phyloP scores from a whole-genome alignment of 2,329 filamentous ascomycete genomes.

The Arachnomyces sp. region DNA sequence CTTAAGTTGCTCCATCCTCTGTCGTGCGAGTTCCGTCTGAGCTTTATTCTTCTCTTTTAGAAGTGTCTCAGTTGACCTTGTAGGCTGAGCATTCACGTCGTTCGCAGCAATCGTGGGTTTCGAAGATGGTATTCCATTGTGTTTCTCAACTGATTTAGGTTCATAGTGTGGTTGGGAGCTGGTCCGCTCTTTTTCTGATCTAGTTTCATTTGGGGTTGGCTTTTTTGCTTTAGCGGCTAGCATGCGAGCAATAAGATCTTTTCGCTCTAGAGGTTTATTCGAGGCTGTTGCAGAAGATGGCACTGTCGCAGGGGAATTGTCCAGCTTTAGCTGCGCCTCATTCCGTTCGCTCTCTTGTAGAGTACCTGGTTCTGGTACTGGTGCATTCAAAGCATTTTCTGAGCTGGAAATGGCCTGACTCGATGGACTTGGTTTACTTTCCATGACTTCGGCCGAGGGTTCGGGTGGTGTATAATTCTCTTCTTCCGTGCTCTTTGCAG shows the following conservation, averaged over 20 bases:
- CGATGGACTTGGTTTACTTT: background rate
- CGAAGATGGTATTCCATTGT: too few species aligned
- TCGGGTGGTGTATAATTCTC: too few species aligned
- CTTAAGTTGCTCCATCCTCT: conserved; percentile 70
- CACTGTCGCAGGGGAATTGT: background rate
- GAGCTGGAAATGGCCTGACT: background rate
- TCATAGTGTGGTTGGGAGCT: too few species aligned
- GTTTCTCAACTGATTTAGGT: too few species aligned
- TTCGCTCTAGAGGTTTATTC: conserved; percentile 54
- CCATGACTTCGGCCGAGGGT: too few species aligned
- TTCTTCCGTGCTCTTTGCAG: too few species aligned
- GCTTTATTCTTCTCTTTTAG: conserved; percentile 48
- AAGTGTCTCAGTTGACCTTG: conserved; percentile 10
- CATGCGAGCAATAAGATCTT: conserved; percentile 68
- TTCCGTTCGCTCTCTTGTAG: conserved; percentile 1
- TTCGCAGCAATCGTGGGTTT: conserved; percentile 3
- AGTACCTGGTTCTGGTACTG: background rate
- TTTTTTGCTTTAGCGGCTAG: conserved; percentile 66
- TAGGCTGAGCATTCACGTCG: conserved; percentile 4
- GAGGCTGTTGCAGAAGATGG: conserved; percentile 10
- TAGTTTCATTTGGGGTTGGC: conserved; percentile 13
- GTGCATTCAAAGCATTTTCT: background rate
- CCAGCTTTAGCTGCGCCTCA: background rate
- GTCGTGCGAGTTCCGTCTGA: conserved; percentile 67
- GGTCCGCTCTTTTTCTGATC: conserved; percentile 5